Conservation (phyloP, 306 rosid species). For the Cucumis sativus region Cucumber_9930_V3 NC_026661.2:2092501-2093000, state of each 20-base stretch:
- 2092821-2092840: conserved; percentile 49
- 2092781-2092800: conserved; percentile 11
- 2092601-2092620: conserved; percentile 98
- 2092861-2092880: conserved; percentile 83
- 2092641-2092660: conserved; percentile 78
- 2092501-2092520: background rate
- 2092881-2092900: conserved; percentile 76
- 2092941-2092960: conserved; percentile 84
- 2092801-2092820: conserved; percentile 13
- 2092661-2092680: conserved; percentile 85
- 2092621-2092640: conserved; percentile 91
- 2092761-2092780: conserved; percentile 10
- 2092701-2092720: conserved; percentile 7
- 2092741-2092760: background rate
- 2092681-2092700: conserved; percentile 94
- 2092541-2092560: conserved; percentile 70
- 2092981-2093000: conserved; percentile 40
- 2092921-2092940: conserved; percentile 89
- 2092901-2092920: conserved; percentile 74
- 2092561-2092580: conserved; percentile 99
- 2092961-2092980: conserved; percentile 83
- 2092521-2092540: background rate
- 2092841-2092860: conserved; percentile 73
- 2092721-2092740: background rate
- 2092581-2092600: conserved; percentile 80